These are phyloP conservation scores for bread wheat (Triticum aestivum) DNA, from an alignment of 176 grass and related monocot genomes.

Conservation along the genomic window DNA sequence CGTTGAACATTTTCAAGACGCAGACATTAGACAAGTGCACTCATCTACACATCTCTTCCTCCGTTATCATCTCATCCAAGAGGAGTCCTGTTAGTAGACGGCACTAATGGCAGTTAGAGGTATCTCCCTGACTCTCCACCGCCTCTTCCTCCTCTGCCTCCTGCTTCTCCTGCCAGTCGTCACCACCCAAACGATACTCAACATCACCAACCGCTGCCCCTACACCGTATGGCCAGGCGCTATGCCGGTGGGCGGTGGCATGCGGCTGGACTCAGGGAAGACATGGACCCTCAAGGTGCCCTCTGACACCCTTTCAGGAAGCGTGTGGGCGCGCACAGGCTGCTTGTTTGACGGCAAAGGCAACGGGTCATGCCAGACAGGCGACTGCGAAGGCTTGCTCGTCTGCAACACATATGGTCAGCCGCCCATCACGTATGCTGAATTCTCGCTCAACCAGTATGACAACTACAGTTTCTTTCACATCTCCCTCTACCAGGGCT, in stretches of 20 bases:
- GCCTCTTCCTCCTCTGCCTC: too few relatives aligned
- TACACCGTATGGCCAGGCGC: slow-evolving; percentile 26
- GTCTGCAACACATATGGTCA: not conserved
- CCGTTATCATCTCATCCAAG: too few relatives aligned
- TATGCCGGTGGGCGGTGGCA: not conserved
- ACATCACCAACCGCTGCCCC: slow-evolving; percentile 27
- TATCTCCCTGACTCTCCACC: too few relatives aligned
- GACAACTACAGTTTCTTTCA: not conserved
- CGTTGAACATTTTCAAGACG: not conserved
- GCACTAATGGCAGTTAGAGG: too few relatives aligned
- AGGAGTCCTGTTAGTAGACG: too few relatives aligned
- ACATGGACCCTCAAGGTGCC: not conserved
- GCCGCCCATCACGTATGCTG: not conserved
- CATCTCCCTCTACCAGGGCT: slow-evolving; percentile 42
- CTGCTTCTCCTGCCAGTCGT: not conserved
- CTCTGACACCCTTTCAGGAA: not conserved
- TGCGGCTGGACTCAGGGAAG: not conserved
- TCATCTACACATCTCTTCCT: too few relatives aligned
- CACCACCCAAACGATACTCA: not conserved
- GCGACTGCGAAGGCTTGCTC: not conserved
- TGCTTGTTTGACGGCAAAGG: slow-evolving; percentile 26
- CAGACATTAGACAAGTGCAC: too few relatives aligned
- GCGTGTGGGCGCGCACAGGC: not conserved
- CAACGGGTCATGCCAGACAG: slow-evolving; percentile 4
- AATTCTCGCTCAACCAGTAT: not conserved